Evolutionary conservation across 768 basidiomycete species (phyloP), one percentile per base, ranked within the genome.

Genomic region (Neoboletus brunneissimus): DNA sequence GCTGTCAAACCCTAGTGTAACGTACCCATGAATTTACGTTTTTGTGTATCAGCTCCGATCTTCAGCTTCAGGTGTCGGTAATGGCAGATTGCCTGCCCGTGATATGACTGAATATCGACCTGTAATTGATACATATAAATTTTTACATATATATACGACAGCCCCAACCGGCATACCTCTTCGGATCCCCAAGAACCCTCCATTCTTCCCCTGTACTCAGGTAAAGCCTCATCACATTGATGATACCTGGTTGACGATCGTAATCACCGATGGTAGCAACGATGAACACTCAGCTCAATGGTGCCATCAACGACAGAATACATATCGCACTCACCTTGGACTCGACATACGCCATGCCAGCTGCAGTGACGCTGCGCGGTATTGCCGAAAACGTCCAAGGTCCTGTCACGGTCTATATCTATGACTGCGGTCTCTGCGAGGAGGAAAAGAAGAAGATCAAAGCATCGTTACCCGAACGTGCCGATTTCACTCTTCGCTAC

Each of bases 301-400:
- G 13, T 9, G 37, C 37, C 18, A 38, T n/a, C 16, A 38, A 12
- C 37, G 37, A 38, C 37, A 38, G 37, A 38, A 38, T 38, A 7
- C 37, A 38, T 38, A n/a, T 38, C 4, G 18, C 18, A 7, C 64
- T 81, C 7, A 64, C 74, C 16, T 57, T 77, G 27, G 73, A 81
- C 63, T 66, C 74, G 5, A 51, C 64, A 0, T 82, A 78, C 57
- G 77, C 76, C 4, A 76, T 79, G 62, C 70, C 77, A 3, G 77
- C 77, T 7, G 75, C 79, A 1, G 80, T 82, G 13, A 70, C 76
- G 23, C 74, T 82, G 54, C 69, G 67, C 41, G 76, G 78, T 55
- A 63, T 73, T 4, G 61, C 75, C 2, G 62, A 70, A 40, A 62
- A 66, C 22, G 78, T 77, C 0, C 55, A 31, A 11, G 73, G 69